phyloP scores from a whole-genome alignment of 164 flowering plant species.

The Pachysandra terminalis region DNA sequence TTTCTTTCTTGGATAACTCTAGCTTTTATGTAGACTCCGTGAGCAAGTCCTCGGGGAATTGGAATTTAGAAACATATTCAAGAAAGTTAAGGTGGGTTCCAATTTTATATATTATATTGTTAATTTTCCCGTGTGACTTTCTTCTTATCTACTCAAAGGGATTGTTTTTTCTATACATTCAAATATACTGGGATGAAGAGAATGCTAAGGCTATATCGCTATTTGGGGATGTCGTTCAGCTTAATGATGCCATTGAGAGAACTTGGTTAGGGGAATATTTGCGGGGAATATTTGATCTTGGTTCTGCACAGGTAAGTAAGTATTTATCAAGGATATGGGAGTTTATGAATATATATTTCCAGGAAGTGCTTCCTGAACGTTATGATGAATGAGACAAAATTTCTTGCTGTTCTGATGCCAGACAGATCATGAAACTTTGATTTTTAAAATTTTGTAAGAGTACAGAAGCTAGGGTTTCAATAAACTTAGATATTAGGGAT shows the following conservation, averaged over 20 bases:
- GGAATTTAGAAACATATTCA: conserved; percentile 93
- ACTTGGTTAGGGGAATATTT: conserved; percentile 86
- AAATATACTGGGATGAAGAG: conserved; percentile 76
- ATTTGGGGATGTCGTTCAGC: conserved; percentile 61
- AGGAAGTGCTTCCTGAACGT: no score
- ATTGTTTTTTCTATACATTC: conserved; percentile 4
- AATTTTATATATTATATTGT: not conserved
- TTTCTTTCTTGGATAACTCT: conserved; percentile 14
- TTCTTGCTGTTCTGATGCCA: no score
- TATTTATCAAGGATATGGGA: not conserved
- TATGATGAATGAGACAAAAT: no score
- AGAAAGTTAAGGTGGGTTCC: conserved; percentile 77
- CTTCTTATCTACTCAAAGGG: not conserved
- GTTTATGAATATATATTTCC: no score
- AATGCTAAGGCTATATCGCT: conserved; percentile 92
- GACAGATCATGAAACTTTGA: no score
- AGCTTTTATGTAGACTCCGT: conserved; percentile 91
- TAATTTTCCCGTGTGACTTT: not conserved
- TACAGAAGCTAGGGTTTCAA: not conserved
- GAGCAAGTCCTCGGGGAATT: conserved; percentile 89
- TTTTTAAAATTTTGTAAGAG: not conserved
- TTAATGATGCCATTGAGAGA: conserved; percentile 94
- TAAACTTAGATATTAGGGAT: no score
- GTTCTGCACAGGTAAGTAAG: conserved; percentile 82
- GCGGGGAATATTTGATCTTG: conserved; percentile 99